These are phyloP conservation scores for Chaetomium sp. DNA, from an alignment of 2,329 filamentous ascomycete species.

Conservation along the genomic window DNA sequence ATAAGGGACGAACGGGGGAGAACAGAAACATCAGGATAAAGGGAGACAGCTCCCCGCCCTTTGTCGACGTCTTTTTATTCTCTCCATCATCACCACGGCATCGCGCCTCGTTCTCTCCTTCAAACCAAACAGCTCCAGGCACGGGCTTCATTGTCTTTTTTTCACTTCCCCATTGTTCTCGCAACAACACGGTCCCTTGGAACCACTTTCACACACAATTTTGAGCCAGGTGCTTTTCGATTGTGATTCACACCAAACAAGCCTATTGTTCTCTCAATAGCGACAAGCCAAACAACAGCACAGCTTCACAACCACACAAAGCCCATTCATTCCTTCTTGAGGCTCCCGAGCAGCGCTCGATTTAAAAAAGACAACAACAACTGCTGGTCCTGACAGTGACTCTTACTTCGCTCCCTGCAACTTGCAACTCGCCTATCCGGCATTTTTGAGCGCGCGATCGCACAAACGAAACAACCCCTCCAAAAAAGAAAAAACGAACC, in stretches of 20 bases:
- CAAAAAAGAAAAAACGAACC: slow-evolving; percentile 21
- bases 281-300: slow-evolving; percentile 15
- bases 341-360: slow-evolving; percentile 31
- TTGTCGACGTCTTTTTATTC: slow-evolving; percentile 25
- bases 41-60: slow-evolving; percentile 22
- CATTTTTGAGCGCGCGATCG: slow-evolving; percentile 27
- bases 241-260: slow-evolving; percentile 19
- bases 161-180: slow-evolving; percentile 25
- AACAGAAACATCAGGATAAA: slow-evolving; percentile 35
- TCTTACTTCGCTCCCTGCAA: slow-evolving; percentile 25
- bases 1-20: slow-evolving; percentile 23
- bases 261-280: slow-evolving; percentile 28
- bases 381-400: slow-evolving; percentile 22
- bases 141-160: slow-evolving; percentile 29
- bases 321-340: slow-evolving; percentile 28
- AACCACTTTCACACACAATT: slow-evolving; percentile 22
- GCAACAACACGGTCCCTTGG: slow-evolving; percentile 11
- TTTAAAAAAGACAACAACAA: slow-evolving; percentile 17
- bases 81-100: slow-evolving; percentile 31
- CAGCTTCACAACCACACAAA: slow-evolving; percentile 13
- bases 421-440: slow-evolving; percentile 25
- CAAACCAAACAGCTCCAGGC: slow-evolving; percentile 25
- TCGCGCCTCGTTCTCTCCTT: slow-evolving; percentile 33
- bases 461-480: slow-evolving; percentile 13
- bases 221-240: slow-evolving; percentile 29